phyloP scores from a whole-genome alignment of 176 grass and related monocot species.

The Stipa capillata region DNA sequence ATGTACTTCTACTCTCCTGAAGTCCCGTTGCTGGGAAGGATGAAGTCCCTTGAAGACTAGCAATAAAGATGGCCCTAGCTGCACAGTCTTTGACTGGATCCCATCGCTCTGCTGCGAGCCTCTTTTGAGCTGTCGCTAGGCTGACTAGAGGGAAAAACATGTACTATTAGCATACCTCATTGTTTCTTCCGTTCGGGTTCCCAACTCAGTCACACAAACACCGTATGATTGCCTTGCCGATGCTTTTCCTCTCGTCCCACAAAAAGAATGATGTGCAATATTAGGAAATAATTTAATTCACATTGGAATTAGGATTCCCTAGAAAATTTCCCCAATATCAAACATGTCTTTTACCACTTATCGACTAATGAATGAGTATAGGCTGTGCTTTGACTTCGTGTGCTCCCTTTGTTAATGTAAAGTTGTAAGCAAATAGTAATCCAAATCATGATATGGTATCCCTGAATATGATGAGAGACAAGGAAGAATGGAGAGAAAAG shows the following conservation, averaged over 20 bases:
- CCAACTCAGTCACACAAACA: neutral
- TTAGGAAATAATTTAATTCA: no score
- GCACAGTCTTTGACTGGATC: neutral
- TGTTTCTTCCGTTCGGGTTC: neutral
- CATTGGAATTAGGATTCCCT: no score
- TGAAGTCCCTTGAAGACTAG: neutral
- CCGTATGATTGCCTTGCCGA: neutral
- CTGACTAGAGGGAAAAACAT: neutral
- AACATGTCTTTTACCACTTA: no score
- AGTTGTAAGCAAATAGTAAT: neutral
- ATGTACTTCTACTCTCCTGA: neutral
- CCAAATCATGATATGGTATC: neutral
- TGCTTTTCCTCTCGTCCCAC: no score
- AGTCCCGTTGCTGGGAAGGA: neutral
- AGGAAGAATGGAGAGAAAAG: neutral
- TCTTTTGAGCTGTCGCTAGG: slow-evolving; percentile 1
- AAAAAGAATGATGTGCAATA: neutral
- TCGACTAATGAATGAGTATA: neutral
- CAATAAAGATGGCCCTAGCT: neutral
- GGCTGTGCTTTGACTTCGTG: no score
- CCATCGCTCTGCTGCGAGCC: neutral
- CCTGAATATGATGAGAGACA: neutral
- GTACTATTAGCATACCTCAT: no score
- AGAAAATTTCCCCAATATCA: no score
- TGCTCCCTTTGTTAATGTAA: neutral